Conservation (phyloP, 2,329 filamentous ascomycete genomes). For the Didymella segeticola region DNA sequence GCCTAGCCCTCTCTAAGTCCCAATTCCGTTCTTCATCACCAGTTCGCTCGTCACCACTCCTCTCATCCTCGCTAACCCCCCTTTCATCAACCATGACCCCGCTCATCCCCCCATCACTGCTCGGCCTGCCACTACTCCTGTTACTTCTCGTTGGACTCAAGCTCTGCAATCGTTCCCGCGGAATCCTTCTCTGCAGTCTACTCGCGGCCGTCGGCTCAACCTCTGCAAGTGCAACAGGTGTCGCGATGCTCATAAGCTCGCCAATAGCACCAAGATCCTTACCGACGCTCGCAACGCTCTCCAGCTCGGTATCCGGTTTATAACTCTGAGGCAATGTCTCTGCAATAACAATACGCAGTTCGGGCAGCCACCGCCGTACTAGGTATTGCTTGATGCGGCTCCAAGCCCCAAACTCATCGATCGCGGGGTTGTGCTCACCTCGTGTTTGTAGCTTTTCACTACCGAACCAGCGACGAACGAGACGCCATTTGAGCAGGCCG, state of each 20-base stretch:
- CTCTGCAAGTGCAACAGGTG: constrained; percentile 47
- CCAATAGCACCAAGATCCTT: constrained; percentile 40
- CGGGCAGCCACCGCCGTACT: constrained; percentile 50
- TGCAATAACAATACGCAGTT: constrained; percentile 36
- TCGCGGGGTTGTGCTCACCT: constrained; percentile 38
- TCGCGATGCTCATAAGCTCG: constrained; percentile 44
- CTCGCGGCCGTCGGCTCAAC: constrained; percentile 46
- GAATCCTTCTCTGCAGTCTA: constrained; percentile 27
- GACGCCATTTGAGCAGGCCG: constrained; percentile 55
- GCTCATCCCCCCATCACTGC: constrained; percentile 29
- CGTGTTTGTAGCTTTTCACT: constrained; percentile 50
- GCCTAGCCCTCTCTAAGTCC: background rate
- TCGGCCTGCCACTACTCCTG: constrained; percentile 22
- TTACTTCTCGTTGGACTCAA: constrained; percentile 43
- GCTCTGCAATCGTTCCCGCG: constrained; percentile 36
- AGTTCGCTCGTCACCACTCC: constrained; percentile 43
- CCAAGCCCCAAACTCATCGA: constrained; percentile 50
- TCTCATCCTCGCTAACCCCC: constrained; percentile 45
- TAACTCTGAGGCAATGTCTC: constrained; percentile 1
- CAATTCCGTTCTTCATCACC: constrained; percentile 27
- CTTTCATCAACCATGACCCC: constrained; percentile 53
- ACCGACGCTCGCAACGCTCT: constrained; percentile 11
- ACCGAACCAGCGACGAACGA: constrained; percentile 56
- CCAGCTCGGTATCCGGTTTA: background rate
- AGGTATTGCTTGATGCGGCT: constrained; percentile 50